Evolutionary conservation across 345 rosid species (phyloP), one percentile per base, ranked within the genome.

Genomic region (Syzygium aromaticum): DNA sequence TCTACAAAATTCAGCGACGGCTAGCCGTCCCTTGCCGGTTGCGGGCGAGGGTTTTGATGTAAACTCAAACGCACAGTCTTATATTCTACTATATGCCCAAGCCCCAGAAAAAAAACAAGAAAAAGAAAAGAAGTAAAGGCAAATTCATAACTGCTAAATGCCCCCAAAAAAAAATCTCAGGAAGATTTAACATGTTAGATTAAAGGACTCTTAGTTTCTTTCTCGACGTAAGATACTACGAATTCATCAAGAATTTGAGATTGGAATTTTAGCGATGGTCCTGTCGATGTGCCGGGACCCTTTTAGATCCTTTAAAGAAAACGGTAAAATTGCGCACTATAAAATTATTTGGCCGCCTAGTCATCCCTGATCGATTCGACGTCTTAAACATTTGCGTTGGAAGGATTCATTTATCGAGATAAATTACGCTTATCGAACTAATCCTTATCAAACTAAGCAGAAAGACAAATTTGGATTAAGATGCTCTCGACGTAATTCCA

Each of bases 241-340:
- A 11, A 25, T 57, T 25, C 7, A 3, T 57, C 14, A 57, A 25
- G 15, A 10, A 57, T 25, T 57, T 2, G 1, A 64, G 21, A 64
- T 64, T 30, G 1, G 10, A 30, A 64, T 17, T 3, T 64, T 8
- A 30, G 30, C 1, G 5, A 64, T 8, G 77, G 43, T 2, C 43
- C 3, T 30, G 0, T 16, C 0, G 1, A 64, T 38, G 12, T 30
- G 16, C 22, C 0, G 6, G 2, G 23, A 30, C 7, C 9, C 8
- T 67, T 38, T 67, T 30, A 64, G 23, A 3, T 64, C 12, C 22
- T 30, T 54, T 10, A 8, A 64, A 28, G 40, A 64, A 64, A 28
- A 64, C 22, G 7, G 15, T 3, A 15, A 14, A 2, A 63, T 15
- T 15, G 77, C 3, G 0, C 21, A 1, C 5, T 0, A 1, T 0